Evolutionary conservation across 805 yeast genomes (phyloP), one percentile per base, ranked within the genome.

Genomic region (Myxozyma melibiosi): DNA sequence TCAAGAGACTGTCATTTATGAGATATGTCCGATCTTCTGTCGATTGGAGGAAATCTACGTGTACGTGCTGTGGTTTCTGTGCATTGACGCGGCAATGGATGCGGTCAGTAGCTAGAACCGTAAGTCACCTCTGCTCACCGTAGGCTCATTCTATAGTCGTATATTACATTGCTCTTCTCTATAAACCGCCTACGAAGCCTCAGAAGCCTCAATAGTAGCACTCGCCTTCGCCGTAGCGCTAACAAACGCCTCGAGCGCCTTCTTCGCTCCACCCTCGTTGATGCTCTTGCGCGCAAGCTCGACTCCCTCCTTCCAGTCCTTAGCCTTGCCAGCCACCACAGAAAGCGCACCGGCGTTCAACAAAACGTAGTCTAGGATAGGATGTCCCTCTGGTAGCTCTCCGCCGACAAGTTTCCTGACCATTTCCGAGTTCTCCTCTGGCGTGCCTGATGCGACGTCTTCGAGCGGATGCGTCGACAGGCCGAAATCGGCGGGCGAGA

Each of bases 321-420:
- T 70, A 2, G 90, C 84, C 6, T 76, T 69, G 1, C 95, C 96
- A 11, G 86, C 79, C 24, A 90, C 82, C 30, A 86, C 88, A 0
- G 92, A 91, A 55, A 94, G 74, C 0, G 96, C 96, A 2, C 91
- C 91, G 20, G 95, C 79, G 71, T 94, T 94, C 79, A 94, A 73
- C 55, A 92, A 71, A n/a, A 94, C 94, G 73, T 91, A 94, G 73
- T 94, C 97, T 50, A 85, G 83, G 14, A 91, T 73, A 2, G 98
- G 88, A 51, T 76, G 67, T 4, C 62, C 56, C 31, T 68, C 68
- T 1, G 71, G 72, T 27, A 73, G 69, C 61, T 78, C 70, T 40
- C 75, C 71, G 57, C 83, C 76, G 25, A 81, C 78, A 4, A 76
- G 74, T 43, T 75, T 67, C 58, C 80, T 80, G 48, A 90, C 78